Percentiles rank a stretch among this genome's conserved stretches.
phyloP scores from a whole-genome alignment of 1,139 yeast genomes.

The Yamadazyma oceani region DNA sequence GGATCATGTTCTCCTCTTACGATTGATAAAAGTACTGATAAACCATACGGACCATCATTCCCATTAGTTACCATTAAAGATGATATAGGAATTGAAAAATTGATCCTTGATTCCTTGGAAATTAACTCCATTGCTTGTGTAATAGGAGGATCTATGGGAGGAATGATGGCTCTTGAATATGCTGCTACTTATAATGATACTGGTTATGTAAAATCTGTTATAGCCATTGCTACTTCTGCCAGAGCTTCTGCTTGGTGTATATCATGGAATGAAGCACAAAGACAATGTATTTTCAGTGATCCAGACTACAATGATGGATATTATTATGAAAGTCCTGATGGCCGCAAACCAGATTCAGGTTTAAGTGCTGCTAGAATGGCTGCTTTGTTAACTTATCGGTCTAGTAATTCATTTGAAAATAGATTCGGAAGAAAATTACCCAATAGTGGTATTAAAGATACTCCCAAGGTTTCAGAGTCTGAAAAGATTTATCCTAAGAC shows the following conservation, averaged over 20 bases:
- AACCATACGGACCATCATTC: conserved; percentile 88
- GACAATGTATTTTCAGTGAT: conserved; percentile 93
- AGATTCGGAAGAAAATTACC: conserved; percentile 85
- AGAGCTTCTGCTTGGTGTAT: conserved; percentile 98
- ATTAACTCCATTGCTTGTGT: conserved; percentile 78
- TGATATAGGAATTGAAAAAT: conserved; percentile 78
- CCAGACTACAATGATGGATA: conserved; percentile 92
- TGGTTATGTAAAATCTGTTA: conserved; percentile 65
- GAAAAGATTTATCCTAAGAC: conserved; percentile 32
- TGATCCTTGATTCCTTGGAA: conserved; percentile 72
- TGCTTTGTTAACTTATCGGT: conserved; percentile 87
- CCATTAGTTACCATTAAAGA: conserved; percentile 92
- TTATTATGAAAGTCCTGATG: conserved; percentile 60
- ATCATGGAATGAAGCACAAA: conserved; percentile 97
- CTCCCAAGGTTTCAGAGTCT: conserved; percentile 14
- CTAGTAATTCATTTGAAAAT: conserved; percentile 86
- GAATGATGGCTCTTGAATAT: conserved; percentile 94
- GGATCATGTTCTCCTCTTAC: conserved; percentile 94
- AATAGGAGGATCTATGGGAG: conserved; percentile 98
- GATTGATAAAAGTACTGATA: conserved; percentile 67
- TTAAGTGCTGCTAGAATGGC: conserved; percentile 97
- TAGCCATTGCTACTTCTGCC: conserved; percentile 92
- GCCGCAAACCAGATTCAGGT: conserved; percentile 73
- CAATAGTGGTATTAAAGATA: conserved; percentile 10
- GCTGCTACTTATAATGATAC: conserved; percentile 65